Conservation (phyloP, 306 rosid genomes). For the Fragaria ananassa region DNA sequence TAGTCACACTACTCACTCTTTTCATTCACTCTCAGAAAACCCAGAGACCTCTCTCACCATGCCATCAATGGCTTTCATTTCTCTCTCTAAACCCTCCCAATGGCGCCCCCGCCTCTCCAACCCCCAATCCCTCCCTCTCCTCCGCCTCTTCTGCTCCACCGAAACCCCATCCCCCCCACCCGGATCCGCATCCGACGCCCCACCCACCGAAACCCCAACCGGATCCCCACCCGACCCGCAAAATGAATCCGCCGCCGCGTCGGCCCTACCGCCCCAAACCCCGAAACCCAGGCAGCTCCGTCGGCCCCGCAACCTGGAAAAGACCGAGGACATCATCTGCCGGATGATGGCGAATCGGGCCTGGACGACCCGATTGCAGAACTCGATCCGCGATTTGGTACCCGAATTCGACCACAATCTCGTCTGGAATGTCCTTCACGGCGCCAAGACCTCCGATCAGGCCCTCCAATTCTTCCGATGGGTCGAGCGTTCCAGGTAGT, state of each 20-base stretch:
- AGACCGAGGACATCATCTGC: slow-evolving; percentile 50
- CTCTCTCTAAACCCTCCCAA: slow-evolving; percentile 48
- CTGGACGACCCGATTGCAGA: slow-evolving; percentile 90
- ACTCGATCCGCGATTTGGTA: slow-evolving; percentile 66
- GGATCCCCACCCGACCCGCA: slow-evolving; percentile 3
- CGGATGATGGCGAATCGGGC: slow-evolving; percentile 80
- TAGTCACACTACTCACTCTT: not conserved
- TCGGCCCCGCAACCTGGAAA: slow-evolving; percentile 37
- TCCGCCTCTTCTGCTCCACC: slow-evolving; percentile 34
- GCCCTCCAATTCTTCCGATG: slow-evolving; percentile 86
- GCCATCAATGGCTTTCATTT: slow-evolving; percentile 48
- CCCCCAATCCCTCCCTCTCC: slow-evolving; percentile 23
- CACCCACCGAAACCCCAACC: not conserved
- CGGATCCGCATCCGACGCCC: not conserved
- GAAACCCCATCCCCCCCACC: slow-evolving; percentile 10
- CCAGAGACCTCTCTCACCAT: not conserved
- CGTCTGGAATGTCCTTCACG: slow-evolving; percentile 70
- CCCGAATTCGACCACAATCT: slow-evolving; percentile 61
- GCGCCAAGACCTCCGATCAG: slow-evolving; percentile 55
- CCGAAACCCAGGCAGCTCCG: slow-evolving; percentile 21
- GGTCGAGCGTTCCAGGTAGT: slow-evolving; percentile 58
- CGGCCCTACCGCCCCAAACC: not conserved
- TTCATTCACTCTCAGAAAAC: not conserved
- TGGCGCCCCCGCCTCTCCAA: slow-evolving; percentile 35
- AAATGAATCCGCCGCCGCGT: not conserved